Conservation (phyloP, 192 early-diverging fungal genomes). For the Powellomyces hirtus region DNA sequence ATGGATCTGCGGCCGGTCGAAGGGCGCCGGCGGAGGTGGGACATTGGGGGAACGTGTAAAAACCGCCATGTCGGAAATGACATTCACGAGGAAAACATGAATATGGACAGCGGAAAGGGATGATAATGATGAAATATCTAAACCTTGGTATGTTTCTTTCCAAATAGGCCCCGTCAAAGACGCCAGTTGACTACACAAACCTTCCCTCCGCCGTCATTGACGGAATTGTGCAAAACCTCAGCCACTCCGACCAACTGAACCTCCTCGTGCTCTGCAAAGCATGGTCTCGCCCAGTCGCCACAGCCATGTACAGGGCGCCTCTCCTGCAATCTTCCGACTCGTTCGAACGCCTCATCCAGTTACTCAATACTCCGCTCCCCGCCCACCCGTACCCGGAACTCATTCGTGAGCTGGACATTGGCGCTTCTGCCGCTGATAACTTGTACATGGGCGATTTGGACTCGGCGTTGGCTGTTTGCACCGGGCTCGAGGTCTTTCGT, state of each 20-base stretch:
- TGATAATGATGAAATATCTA: too few relatives aligned
- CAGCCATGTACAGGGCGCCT: slow-evolving; percentile 44
- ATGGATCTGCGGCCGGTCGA: too few relatives aligned
- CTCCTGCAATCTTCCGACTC: slow-evolving; percentile 40
- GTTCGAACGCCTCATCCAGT: slow-evolving; percentile 42
- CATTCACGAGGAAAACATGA: too few relatives aligned
- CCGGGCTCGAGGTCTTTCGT: slow-evolving; percentile 39
- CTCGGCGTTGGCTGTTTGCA: slow-evolving; percentile 30
- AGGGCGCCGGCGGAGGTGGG: too few relatives aligned
- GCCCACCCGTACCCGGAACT: slow-evolving; percentile 38
- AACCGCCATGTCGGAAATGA: too few relatives aligned
- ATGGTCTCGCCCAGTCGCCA: slow-evolving; percentile 36
- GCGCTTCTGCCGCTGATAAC: slow-evolving; percentile 49
- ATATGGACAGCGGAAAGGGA: too few relatives aligned
- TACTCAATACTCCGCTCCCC: slow-evolving; percentile 33
- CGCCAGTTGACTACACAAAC: not conserved
- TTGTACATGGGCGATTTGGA: slow-evolving; percentile 58
- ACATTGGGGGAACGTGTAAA: too few relatives aligned
- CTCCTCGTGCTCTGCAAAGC: slow-evolving; percentile 33
- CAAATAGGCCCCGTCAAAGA: not conserved
- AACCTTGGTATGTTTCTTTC: too few relatives aligned
- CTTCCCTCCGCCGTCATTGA: slow-evolving; percentile 1
- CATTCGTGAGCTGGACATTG: slow-evolving; percentile 49
- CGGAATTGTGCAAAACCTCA: slow-evolving; percentile 5
- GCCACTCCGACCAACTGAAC: slow-evolving; percentile 27